phyloP scores from a whole-genome alignment of 108 stramenopile species.

The Pseudonitzschia pungens region DNA sequence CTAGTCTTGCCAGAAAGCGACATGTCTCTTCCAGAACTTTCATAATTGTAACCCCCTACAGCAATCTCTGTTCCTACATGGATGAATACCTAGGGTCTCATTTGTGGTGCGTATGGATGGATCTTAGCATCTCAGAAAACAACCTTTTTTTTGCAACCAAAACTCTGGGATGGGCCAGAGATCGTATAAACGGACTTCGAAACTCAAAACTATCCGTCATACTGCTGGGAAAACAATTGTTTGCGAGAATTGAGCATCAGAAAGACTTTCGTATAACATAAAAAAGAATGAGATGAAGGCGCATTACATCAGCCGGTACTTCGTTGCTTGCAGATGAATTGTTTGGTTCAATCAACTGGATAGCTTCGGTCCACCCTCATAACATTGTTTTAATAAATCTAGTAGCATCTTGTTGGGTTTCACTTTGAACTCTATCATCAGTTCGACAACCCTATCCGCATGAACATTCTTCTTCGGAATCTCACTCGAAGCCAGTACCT shows the following conservation, averaged over 20 bases:
- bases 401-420: conserved; percentile 14
- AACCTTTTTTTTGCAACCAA: too few relatives aligned
- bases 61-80: too few relatives aligned
- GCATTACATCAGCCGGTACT: neutral
- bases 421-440: conserved; percentile 31
- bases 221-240: too few relatives aligned
- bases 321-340: neutral
- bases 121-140: too few relatives aligned
- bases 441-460: conserved; percentile 19
- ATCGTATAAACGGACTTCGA: too few relatives aligned
- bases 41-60: too few relatives aligned
- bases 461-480: conserved; percentile 23
- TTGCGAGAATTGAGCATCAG: neutral
- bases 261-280: neutral
- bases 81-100: too few relatives aligned
- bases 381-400: conserved; percentile 23
- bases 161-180: too few relatives aligned
- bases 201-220: too few relatives aligned
- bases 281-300: neutral
- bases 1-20: too few relatives aligned
- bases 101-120: too few relatives aligned
- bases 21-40: too few relatives aligned
- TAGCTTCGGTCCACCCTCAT: neutral
- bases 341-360: neutral
- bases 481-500: conserved; percentile 17